Evolutionary conservation across 2,329 filamentous ascomycete genomes (phyloP).

Genomic region (Cadophora gregata): DNA sequence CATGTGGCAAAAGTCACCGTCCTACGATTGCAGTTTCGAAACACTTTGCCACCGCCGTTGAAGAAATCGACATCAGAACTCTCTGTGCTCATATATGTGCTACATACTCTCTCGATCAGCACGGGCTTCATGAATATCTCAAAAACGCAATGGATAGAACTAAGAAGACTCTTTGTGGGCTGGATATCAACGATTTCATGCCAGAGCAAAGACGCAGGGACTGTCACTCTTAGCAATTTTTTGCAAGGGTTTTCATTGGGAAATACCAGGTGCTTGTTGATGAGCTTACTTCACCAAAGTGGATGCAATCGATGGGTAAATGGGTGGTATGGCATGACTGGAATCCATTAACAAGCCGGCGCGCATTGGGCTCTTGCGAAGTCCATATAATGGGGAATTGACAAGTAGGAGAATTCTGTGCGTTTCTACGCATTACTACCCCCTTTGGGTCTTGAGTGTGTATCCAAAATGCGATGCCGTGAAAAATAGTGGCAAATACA

Average conservation of each 20-base stretch:
- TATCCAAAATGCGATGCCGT: too few relatives aligned
- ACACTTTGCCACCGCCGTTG: background rate
- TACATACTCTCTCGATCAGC: background rate
- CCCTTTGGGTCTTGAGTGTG: too few relatives aligned
- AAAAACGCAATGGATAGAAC: background rate
- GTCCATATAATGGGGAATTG: too few relatives aligned
- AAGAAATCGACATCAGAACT: background rate
- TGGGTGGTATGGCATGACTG: too few relatives aligned
- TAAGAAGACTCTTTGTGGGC: background rate
- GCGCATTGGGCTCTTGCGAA: too few relatives aligned
- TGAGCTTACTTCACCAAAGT: too few relatives aligned
- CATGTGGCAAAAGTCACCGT: background rate
- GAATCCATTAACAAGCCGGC: too few relatives aligned
- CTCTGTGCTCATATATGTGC: background rate
- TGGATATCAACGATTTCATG: slow-evolving; percentile 6
- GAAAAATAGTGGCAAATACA: too few relatives aligned
- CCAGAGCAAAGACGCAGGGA: background rate
- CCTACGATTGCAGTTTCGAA: background rate
- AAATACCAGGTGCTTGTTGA: background rate
- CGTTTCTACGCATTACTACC: too few relatives aligned
- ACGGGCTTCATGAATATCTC: background rate
- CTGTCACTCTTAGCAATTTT: too few relatives aligned
- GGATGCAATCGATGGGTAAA: too few relatives aligned
- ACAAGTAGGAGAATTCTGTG: too few relatives aligned
- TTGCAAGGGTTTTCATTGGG: background rate